These are phyloP conservation scores for Xylariales sp. DNA, from an alignment of 2,329 filamentous ascomycete genomes.

Conservation along the genomic window DNA sequence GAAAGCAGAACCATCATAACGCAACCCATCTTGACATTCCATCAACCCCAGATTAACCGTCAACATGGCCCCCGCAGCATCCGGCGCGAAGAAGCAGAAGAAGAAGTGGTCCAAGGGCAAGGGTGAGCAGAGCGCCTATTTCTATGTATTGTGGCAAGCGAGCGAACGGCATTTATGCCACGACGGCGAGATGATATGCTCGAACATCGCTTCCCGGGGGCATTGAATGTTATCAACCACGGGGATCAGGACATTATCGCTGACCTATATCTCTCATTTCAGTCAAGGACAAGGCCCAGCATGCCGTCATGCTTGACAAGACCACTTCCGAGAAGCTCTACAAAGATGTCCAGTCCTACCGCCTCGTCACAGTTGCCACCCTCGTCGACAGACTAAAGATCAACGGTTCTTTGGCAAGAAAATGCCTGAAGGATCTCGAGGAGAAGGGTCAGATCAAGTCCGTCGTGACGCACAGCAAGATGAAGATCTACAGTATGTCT, in stretches of 20 bases:
- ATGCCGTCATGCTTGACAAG: constrained; percentile 99
- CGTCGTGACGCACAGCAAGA: constrained; percentile 91
- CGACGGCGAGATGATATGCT: too few species aligned
- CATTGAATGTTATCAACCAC: neutral
- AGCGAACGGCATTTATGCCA: too few species aligned
- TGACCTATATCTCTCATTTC: constrained; percentile 4
- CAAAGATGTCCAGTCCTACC: constrained; percentile 99
- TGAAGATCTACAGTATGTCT: constrained; percentile 89
- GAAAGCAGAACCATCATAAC: constrained; percentile 6
- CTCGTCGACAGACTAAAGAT: constrained; percentile 99
- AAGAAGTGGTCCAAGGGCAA: constrained; percentile 66
- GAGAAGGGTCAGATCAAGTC: constrained; percentile 99
- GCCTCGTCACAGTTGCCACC: constrained; percentile 95
- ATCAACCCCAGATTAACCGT: constrained; percentile 27
- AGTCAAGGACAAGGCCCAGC: constrained; percentile 99
- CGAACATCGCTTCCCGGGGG: too few species aligned
- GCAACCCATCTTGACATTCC: constrained; percentile 14
- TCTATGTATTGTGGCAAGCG: constrained; percentile 7
- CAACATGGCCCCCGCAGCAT: constrained; percentile 46
- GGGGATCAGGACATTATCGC: neutral
- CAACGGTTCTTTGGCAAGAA: constrained; percentile 93
- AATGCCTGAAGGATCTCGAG: constrained; percentile 88
- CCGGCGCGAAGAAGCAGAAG: constrained; percentile 75
- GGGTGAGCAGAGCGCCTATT: constrained; percentile 59
- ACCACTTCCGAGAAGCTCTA: constrained; percentile 94